Base-by-base conservation (phyloP, 768 basidiomycete genomes). In the Rhizopogon rudus region DNA sequence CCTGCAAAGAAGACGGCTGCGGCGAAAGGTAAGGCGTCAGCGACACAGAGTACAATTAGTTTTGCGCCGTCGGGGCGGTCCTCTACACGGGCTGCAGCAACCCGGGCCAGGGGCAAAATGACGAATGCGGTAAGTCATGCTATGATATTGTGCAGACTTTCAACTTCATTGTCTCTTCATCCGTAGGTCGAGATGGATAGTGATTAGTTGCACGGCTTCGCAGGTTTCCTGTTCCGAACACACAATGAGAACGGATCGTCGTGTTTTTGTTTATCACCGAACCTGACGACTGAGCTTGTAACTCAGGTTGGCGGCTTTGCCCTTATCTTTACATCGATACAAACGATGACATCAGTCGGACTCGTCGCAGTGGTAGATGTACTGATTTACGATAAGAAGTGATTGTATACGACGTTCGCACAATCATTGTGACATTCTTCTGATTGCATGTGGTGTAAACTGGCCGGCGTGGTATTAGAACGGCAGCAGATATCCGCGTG, bases 71-170 rank as follows among this genome's bases (percentile, higher is more conserved):
- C 77, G 31, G 79, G 80, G 6, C 73, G 84, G 7, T 67, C 61
- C 35, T 79, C 83, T 14, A 81, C 83, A 1, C 71, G 89, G 51
- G 78, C 86, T 0, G 89, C 90, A 13, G 89, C 90, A 6, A 76
- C 82, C 16, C 83, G 75, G 61, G 86, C 90, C 9, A 81, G 76
- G 62, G 79, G 80, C 42, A 88, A 73, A 69, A 80, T 87, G 70
- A 78, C 81, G 3, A 71, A 63, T 39, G 65, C 67, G 52, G 78
- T 80, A 49, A 56, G 75, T 69, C 14, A 37, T 7, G 14, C 14
- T 53, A 7, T 33, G 14, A 31, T 25, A 25, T 39, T 33, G 20
- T 25, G 22, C 9, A 35, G 2, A 10, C 8, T 49, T 37, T 37
- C 12, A 51, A 20, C 16, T 57, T 5, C 5, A 45, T 29, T 25